Evolutionary conservation across 805 yeast genomes (phyloP).

Genomic region (Lipomyces mesembrius): DNA sequence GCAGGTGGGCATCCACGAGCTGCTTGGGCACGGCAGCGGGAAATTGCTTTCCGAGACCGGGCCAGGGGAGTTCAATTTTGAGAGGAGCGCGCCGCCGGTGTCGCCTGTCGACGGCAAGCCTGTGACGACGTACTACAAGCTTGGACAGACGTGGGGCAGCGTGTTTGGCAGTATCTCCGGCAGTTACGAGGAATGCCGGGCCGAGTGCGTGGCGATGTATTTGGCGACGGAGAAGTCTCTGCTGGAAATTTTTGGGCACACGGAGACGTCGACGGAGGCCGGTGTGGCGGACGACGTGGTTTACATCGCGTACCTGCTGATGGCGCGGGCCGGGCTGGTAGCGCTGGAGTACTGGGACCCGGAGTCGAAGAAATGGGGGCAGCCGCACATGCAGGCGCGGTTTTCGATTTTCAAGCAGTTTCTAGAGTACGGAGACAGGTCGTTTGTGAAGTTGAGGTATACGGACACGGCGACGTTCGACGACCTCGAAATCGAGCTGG

Average conservation of each 20-base stretch:
- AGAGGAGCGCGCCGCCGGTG: slow-evolving; percentile 62
- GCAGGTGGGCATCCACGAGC: slow-evolving; percentile 91
- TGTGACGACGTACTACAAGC: slow-evolving; percentile 68
- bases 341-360: slow-evolving; percentile 92
- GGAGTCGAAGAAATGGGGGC: slow-evolving; percentile 81
- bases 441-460: slow-evolving; percentile 59
- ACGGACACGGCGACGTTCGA: slow-evolving; percentile 52
- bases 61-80: slow-evolving; percentile 73
- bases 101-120: slow-evolving; percentile 64
- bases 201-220: slow-evolving; percentile 86
- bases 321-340: slow-evolving; percentile 86
- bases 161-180: slow-evolving; percentile 82
- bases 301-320: slow-evolving; percentile 70
- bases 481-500: slow-evolving; percentile 65
- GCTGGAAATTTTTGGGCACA: slow-evolving; percentile 73
- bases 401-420: slow-evolving; percentile 80
- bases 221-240: slow-evolving; percentile 70
- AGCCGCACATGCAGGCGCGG: slow-evolving; percentile 93
- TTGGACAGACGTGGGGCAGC: slow-evolving; percentile 91
- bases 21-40: slow-evolving; percentile 91
- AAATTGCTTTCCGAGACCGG: slow-evolving; percentile 67
- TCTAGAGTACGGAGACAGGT: slow-evolving; percentile 61
- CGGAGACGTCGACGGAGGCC: slow-evolving; percentile 51
- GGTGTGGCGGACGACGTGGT: slow-evolving; percentile 54
- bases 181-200: slow-evolving; percentile 90